Evolutionary conservation across 1,284 basidiomycete species (phyloP).

Genomic region (Microbotryum lychnidis-dioicae): DNA sequence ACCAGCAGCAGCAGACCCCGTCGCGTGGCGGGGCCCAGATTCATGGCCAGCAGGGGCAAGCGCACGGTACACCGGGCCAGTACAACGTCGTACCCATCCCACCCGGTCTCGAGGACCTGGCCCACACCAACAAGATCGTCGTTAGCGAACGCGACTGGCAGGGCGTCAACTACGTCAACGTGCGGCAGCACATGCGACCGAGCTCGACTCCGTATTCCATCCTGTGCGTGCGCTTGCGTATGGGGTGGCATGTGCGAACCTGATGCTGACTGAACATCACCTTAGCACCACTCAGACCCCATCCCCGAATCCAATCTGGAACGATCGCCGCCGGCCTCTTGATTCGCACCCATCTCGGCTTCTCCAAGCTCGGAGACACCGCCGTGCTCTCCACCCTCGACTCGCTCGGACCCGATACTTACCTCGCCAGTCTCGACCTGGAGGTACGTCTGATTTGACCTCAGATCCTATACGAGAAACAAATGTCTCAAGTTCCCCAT

Average conservation of each 20-base stretch:
- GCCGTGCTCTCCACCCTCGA: slow-evolving; percentile 53
- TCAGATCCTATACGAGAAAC: background rate
- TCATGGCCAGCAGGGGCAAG: too few relatives aligned
- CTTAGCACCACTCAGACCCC: slow-evolving; percentile 16
- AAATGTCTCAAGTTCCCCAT: background rate
- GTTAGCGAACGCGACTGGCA: slow-evolving; percentile 66
- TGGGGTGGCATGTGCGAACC: background rate
- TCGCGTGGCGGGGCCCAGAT: too few relatives aligned
- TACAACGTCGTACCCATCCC: too few relatives aligned
- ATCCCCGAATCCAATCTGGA: slow-evolving; percentile 34
- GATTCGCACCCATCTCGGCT: slow-evolving; percentile 65
- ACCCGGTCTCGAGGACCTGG: slow-evolving; percentile 35
- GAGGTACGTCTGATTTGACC: slow-evolving; percentile 13
- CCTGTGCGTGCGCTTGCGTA: slow-evolving; percentile 11
- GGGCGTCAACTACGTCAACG: slow-evolving; percentile 22
- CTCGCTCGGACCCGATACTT: slow-evolving; percentile 15
- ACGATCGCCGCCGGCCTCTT: slow-evolving; percentile 49
- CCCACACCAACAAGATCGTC: slow-evolving; percentile 71
- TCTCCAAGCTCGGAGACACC: slow-evolving; percentile 65
- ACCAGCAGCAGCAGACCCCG: too few relatives aligned
- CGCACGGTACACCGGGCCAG: too few relatives aligned
- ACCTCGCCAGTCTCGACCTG: slow-evolving; percentile 27
- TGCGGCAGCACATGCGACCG: slow-evolving; percentile 23
- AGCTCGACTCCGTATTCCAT: slow-evolving; percentile 12
- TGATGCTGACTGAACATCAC: background rate